Base-by-base conservation (phyloP, 768 basidiomycete genomes). In the Psilocybe tampanensis region DNA sequence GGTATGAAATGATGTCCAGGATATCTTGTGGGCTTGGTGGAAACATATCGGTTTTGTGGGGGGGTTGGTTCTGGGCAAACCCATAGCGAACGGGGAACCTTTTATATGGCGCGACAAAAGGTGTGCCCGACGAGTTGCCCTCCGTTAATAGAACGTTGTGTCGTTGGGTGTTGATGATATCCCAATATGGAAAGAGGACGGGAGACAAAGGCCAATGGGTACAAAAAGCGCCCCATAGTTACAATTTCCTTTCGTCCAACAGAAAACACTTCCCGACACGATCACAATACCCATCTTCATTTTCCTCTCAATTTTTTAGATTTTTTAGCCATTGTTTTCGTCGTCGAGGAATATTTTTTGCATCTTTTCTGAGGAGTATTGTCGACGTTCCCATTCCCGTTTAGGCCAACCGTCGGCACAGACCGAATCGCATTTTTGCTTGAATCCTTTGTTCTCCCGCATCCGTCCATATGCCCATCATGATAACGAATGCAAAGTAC, bases 151-250 rank as follows among this genome's bases (percentile, higher is more conserved):
- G 12, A 13, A 39, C n/a, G 13, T 39, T n/a, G 36, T n/a, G n/a
- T 13, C 36, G 13, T 39, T 3, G 36, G 6, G 12, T 39, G 36
- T 39, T 39, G 7, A n/a, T n/a, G n/a, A n/a, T n/a, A 8, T 39
- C 36, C n/a, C 36, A 3, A 39, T 39, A 39, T 41, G 44, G 44
- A n/a, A 45, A 54, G 17, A 5, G 3, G 33, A 15, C 36, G 36
- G 36, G 12, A 13, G 6, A 39, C 36, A 39, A 39, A 8, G 36
- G 36, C 53, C 54, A 58, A 61, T 58, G 54, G 51, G 50, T n/a
- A 61, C 56, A 58, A 61, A 61, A 59, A 47, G 48, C 42, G 36
- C 8, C 19, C 19, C 47, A 29, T 52, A 18, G 50, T 34, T 22
- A 43, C 53, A 15, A 17, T 21, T 55, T 53, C 42, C 33, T 24